These are phyloP conservation scores for Colletotrichum noveboracense DNA, from an alignment of 2,329 filamentous ascomycete species.

Conservation along the genomic window DNA sequence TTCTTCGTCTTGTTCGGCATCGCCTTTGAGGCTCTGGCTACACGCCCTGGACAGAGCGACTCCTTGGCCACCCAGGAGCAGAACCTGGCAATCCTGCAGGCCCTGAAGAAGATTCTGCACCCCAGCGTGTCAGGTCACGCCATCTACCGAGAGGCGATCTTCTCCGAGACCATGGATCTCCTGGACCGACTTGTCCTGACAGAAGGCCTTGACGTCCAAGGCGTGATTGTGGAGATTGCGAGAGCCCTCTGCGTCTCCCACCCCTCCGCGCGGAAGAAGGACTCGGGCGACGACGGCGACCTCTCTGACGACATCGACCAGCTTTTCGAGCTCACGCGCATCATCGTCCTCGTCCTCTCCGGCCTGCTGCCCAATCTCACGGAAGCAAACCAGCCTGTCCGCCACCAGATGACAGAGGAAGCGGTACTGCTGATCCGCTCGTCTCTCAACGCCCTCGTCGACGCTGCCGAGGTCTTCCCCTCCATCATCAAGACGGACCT, in stretches of 20 bases:
- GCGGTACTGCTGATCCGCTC: slow-evolving; percentile 80
- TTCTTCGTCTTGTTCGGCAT: slow-evolving; percentile 98
- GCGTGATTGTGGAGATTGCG: slow-evolving; percentile 92
- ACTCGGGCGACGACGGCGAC: slow-evolving; percentile 73
- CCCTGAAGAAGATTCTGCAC: slow-evolving; percentile 92
- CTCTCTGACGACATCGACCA: slow-evolving; percentile 97
- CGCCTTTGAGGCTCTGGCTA: slow-evolving; percentile 93
- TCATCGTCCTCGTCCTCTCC: slow-evolving; percentile 91
- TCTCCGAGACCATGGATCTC: slow-evolving; percentile 96
- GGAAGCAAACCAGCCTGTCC: slow-evolving; percentile 67
- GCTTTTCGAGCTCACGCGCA: slow-evolving; percentile 93
- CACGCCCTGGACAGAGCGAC: slow-evolving; percentile 71
- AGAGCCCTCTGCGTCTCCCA: slow-evolving; percentile 89
- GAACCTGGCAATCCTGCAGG: slow-evolving; percentile 85
- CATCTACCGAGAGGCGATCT: slow-evolving; percentile 94
- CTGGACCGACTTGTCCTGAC: slow-evolving; percentile 92
- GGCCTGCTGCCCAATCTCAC: slow-evolving; percentile 85
- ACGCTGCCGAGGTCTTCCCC: slow-evolving; percentile 94
- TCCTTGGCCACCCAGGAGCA: slow-evolving; percentile 77
- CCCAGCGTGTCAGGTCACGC: slow-evolving; percentile 95
- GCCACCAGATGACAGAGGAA: slow-evolving; percentile 86
- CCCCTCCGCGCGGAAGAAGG: slow-evolving; percentile 79
- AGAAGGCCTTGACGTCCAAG: slow-evolving; percentile 86
- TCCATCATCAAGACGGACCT: slow-evolving; percentile 95
- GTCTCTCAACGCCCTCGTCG: slow-evolving; percentile 86